Evolutionary conservation across 345 rosid species (phyloP), one percentile per base, ranked within the genome.

Genomic region (Erodium maritimum): DNA sequence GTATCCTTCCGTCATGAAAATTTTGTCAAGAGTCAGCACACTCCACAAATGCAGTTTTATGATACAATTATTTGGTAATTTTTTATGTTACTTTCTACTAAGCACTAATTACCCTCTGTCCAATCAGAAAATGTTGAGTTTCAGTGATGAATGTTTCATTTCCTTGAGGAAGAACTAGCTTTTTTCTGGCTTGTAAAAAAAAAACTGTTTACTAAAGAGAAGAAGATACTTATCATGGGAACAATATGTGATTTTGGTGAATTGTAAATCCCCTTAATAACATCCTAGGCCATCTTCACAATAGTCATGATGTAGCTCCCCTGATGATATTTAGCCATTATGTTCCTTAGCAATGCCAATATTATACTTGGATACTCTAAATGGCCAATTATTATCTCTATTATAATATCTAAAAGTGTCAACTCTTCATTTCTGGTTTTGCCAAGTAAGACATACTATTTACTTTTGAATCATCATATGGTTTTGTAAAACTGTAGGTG

Each of bases 41-140:
- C 66, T 23, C 70, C 57, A 3, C 55, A 25, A 23, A 75, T 67
- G 25, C 76, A 75, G 69, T 69, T 61, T 12, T 89, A 82, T 74
- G 91, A 93, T 72, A 82, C 95, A 45, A 89, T 93, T 72, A 75
- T 85, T 33, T 87, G 99, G 97, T 89, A 66, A 73, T 1, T n/a
- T 25, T 20, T n/a, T 34, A 17, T 61, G 22, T 66, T 42, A 20
- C 48, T 11, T 11, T 57, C 52, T 21, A 11, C 54, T 23, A 56
- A 45, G 37, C 37, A 29, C 37, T 29, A 11, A n/a, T n/a, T n/a
- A n/a, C 56, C 13, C 22, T 22, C 34, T 52, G 25, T 20, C 25
- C 14, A 55, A 1, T 23, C 37, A 11, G 11, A 45, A n/a, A 10
- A 9, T 37, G 2, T 13, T 10, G 9, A 42, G 48, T 42, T 42